These are phyloP conservation scores for Berkeleyomyces basicola DNA, from an alignment of 2,329 filamentous ascomycete genomes.

Conservation along the genomic window DNA sequence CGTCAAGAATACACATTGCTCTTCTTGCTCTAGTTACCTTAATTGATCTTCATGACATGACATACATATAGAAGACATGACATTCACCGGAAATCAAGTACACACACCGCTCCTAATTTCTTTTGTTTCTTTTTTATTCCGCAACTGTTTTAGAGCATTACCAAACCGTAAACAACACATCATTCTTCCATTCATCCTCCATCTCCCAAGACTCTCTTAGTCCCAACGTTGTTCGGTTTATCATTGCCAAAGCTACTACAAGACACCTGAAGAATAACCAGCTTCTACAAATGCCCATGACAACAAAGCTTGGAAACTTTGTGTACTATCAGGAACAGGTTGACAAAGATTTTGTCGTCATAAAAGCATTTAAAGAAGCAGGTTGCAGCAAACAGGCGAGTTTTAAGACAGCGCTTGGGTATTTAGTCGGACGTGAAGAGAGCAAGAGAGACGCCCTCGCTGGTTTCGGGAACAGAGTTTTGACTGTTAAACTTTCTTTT, in stretches of 20 bases:
- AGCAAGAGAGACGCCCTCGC: not conserved
- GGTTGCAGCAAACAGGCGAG: not conserved
- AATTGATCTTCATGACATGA: too few species aligned
- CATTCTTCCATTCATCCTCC: slow-evolving; percentile 4
- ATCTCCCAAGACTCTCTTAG: slow-evolving; percentile 2
- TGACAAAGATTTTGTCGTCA: not conserved
- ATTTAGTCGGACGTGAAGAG: not conserved
- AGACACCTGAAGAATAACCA: not conserved
- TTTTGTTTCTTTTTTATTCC: slow-evolving; percentile 9
- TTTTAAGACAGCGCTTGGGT: not conserved
- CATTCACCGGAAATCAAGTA: not conserved
- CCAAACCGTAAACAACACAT: slow-evolving; percentile 7
- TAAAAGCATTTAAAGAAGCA: not conserved
- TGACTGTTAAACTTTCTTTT: slow-evolving; percentile 4
- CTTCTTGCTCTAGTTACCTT: too few species aligned
- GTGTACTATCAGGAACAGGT: not conserved
- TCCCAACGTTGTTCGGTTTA: not conserved
- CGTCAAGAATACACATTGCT: too few species aligned
- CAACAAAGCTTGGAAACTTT: not conserved
- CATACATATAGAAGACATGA: too few species aligned
- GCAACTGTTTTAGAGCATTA: not conserved
- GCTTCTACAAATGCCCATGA: not conserved
- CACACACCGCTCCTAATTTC: not conserved
- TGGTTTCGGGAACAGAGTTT: slow-evolving; percentile 3
- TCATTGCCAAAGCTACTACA: not conserved